A percentile compares a stretch with the other conserved stretches of the same genome.
These are phyloP conservation scores for Lunasporangiospora selenospora DNA, from an alignment of 192 early-diverging fungal genomes.

Conservation along the genomic window DNA sequence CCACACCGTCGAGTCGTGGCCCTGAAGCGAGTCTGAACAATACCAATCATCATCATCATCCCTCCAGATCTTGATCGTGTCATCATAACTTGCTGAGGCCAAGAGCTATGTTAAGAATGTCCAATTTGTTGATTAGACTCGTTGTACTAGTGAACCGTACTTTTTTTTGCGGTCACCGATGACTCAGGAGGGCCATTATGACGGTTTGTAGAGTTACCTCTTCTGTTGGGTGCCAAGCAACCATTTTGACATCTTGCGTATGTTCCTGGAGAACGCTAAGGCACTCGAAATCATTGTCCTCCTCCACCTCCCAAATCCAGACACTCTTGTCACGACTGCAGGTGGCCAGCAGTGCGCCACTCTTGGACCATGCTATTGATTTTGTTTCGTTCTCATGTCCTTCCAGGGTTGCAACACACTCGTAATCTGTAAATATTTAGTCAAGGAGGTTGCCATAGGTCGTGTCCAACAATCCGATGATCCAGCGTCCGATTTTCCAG, in stretches of 20 bases:
- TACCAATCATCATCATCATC: constrained; percentile 99
- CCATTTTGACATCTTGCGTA: constrained; percentile 95
- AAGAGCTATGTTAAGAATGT: too few relatives aligned
- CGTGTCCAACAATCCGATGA: too few relatives aligned
- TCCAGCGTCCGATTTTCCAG: too few relatives aligned
- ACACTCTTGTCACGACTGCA: constrained; percentile 97
- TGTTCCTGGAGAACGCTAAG: constrained; percentile 95
- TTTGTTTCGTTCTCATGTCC: constrained; percentile 99
- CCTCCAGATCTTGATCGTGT: constrained; percentile 92
- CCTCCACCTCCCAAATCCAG: constrained; percentile 96
- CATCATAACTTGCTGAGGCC: constrained; percentile 91
- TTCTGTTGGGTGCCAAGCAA: constrained; percentile 88
- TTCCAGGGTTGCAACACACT: constrained; percentile 93
- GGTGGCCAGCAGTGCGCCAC: constrained; percentile 87
- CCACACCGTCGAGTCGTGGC: constrained; percentile 95
- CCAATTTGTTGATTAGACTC: too few relatives aligned
- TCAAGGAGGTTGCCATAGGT: too few relatives aligned
- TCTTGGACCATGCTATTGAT: constrained; percentile 84
- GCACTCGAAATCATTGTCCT: constrained; percentile 96
- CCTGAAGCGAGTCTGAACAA: constrained; percentile 83
- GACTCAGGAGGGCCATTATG: too few relatives aligned
- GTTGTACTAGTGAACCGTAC: too few relatives aligned
- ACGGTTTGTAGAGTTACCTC: constrained; percentile 72
- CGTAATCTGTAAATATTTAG: constrained; percentile 61
- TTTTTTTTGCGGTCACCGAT: too few relatives aligned